Evolutionary conservation across 257 asterid species (phyloP).

Genomic region (Salvia rosmarinus): DNA sequence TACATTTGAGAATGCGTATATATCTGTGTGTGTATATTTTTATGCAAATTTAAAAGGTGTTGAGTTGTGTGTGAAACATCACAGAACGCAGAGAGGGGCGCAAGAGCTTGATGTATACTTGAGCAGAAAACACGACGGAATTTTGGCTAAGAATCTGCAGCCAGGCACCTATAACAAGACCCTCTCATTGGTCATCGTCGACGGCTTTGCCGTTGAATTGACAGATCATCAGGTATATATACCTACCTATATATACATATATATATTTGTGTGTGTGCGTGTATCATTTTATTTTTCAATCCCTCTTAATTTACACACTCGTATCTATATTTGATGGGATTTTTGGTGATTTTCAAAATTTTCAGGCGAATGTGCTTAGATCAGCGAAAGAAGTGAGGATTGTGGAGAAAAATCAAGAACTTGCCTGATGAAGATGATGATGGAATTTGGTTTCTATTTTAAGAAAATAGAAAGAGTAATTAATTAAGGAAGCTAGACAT

Average conservation of each 20-base stretch:
- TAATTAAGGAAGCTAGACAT: background rate
- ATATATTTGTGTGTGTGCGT: background rate
- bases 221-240: slow-evolving; percentile 63
- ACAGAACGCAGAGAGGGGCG: slow-evolving; percentile 63
- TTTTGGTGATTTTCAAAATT: background rate
- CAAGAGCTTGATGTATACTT: slow-evolving; percentile 68
- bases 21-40: background rate
- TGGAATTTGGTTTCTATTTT: background rate
- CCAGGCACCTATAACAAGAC: slow-evolving; percentile 74
- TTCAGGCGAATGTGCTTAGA: slow-evolving; percentile 77
- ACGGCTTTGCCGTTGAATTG: slow-evolving; percentile 82
- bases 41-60: background rate
- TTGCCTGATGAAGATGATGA: slow-evolving; percentile 33
- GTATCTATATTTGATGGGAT: too few relatives aligned
- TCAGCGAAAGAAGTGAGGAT: slow-evolving; percentile 78
- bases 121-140: slow-evolving; percentile 79
- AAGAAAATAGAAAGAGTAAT: background rate
- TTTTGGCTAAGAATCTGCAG: slow-evolving; percentile 57
- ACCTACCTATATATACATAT: background rate
- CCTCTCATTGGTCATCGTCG: slow-evolving; percentile 78
- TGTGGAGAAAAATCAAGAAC: slow-evolving; percentile 90
- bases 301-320: too few relatives aligned
- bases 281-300: too few relatives aligned
- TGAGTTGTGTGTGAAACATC: background rate
- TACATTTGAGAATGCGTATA: background rate